Evolutionary conservation across 1,284 basidiomycete genomes (phyloP), one percentile per base, ranked within the genome.

Genomic region (Ganoderma sp.): DNA sequence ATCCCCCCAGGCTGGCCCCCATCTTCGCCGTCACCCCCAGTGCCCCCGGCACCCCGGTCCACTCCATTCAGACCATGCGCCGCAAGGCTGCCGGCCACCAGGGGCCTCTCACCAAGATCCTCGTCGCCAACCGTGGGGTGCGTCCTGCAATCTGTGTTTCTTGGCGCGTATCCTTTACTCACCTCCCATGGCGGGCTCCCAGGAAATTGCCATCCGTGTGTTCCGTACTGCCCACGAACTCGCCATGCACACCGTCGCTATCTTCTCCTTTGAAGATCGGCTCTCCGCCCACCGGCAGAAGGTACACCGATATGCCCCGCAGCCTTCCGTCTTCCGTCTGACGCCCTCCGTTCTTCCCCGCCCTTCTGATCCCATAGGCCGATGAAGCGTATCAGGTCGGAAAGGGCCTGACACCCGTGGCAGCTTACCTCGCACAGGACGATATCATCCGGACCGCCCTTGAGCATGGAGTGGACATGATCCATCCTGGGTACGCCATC

Each of bases 161-260:
- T 58, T 43, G 58, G 58, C 39, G 63, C 19, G 25, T 58, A 37
- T 63, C 58, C 58, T 10, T 17, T 28, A n/a, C 60, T 67, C 63
- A 67, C 52, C 57, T 34, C 8, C 41, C 67, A 43, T 52, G 32
- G 48, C 58, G 41, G 57, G 15, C 63, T 45, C 72, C 14, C 76
- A 97, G 95, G 97, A 99, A 92, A 99, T 99, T 79, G 98, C 98
- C 41, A 97, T 99, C 77, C 94, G 98, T 80, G 96, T 99, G 63
- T 98, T 99, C 88, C 88, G 98, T 78, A 99, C 98, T 2, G 95
- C 98, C 65, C 97, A 99, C 84, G 98, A 99, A 80, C 88, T 99
- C 69, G 98, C 97, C 43, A 98, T 99, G 96, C 95, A 97, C 79
- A 98, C 97, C 64, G 98, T 99, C 67, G 97, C 98, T 58, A 98